Evolutionary conservation across 2,329 filamentous ascomycete genomes (phyloP), one percentile per base, ranked within the genome.

Genomic region (Bimuria novae-zelandiae): DNA sequence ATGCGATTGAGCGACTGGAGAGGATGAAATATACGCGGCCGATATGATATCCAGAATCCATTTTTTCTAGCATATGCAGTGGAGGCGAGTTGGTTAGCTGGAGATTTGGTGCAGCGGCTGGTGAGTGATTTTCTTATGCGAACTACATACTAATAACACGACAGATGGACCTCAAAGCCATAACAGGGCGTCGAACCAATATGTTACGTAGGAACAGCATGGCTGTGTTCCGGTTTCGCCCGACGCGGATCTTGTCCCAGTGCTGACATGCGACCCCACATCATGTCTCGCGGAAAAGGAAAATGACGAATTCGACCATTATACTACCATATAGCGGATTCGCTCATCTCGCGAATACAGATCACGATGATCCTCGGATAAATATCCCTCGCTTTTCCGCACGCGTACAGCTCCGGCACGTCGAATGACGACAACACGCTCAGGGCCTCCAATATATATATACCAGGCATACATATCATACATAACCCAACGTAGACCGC

Each of bases 1-100:
- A 7, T 45, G 42, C 29, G 19, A 16, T 33, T 35, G 3, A 33
- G 42, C 29, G 29, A n/a, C 23, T 10, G 29, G 42, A 27, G 5
- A 14, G 14, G 17, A 33, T 21, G 27, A 30, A 17, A 27, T 23
- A 25, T 25, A 43, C 25, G 19, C n/a, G 40, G 25, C 12, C 27
- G 42, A 21, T 22, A 33, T 12, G 42, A 45, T 45, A 45, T 33
- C 42, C 42, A n/a, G 29, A 35, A 33, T 45, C 23, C 17, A 35
- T 6, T 10, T 5, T 22, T 23, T n/a, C 30, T n/a, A n/a, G n/a
- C n/a, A n/a, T n/a, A n/a, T n/a, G n/a, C n/a, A n/a, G n/a, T n/a
- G n/a, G n/a, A n/a, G n/a, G 25, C 25, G 25, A 27, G 5, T 27
- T 27, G 25, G 25, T 10, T 27, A n/a, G n/a, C n/a, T n/a, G n/a